A percentile compares a stretch with the other conserved stretches of the same genome.
Evolutionary conservation across 306 rosid species (phyloP).

Genomic region (Cicer arietinum): DNA sequence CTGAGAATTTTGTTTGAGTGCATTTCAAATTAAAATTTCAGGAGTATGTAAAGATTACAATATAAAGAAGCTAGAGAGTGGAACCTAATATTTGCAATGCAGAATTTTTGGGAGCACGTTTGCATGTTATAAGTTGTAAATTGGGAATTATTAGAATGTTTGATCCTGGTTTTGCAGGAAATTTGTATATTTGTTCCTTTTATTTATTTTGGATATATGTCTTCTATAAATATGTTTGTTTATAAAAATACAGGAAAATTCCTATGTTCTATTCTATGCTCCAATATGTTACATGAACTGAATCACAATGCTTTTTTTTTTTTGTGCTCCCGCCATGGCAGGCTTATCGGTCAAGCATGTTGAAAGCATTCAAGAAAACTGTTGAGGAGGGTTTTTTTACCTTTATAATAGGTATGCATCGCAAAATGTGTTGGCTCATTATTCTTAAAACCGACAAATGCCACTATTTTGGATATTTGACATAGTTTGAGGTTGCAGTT

Average conservation of each 20-base stretch:
- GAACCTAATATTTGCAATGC: constrained; percentile 16
- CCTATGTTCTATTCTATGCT: not conserved
- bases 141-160: constrained; percentile 32
- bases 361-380: constrained; percentile 95
- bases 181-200: constrained; percentile 20
- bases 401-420: constrained; percentile 89
- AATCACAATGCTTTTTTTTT: constrained; percentile 16
- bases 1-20: not conserved
- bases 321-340: constrained; percentile 42
- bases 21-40: constrained; percentile 10
- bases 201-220: not conserved
- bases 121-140: constrained; percentile 32
- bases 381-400: constrained; percentile 89
- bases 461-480: constrained; percentile 33
- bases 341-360: constrained; percentile 97
- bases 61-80: constrained; percentile 32
- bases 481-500: constrained; percentile 43
- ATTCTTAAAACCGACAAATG: constrained; percentile 32
- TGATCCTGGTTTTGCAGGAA: constrained; percentile 10
- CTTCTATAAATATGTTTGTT: constrained; percentile 14
- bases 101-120: constrained; percentile 13
- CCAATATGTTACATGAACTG: constrained; percentile 7
- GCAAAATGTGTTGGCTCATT: constrained; percentile 27
- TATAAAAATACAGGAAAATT: constrained; percentile 18
- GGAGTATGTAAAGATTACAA: constrained; percentile 9